Conservation (phyloP, 1,284 basidiomycete species). For the Peniophora sp. region DNA sequence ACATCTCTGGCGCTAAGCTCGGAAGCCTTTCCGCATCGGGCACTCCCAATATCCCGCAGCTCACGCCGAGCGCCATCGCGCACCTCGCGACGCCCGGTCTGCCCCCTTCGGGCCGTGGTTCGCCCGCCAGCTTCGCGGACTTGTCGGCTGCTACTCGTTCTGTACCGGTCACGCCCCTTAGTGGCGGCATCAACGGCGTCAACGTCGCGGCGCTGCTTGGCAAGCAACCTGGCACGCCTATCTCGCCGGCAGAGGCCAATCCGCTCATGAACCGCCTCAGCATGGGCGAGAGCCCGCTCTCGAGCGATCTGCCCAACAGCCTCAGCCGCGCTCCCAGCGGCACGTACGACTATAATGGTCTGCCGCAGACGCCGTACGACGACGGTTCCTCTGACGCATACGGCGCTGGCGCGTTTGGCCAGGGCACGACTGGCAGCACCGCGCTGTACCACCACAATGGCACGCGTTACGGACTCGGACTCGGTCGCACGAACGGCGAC, state of each 20-base stretch:
- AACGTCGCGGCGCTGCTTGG: conserved; percentile 35
- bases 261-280: conserved; percentile 32
- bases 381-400: neutral
- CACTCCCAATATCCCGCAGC: conserved; percentile 47
- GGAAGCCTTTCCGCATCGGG: conserved; percentile 46
- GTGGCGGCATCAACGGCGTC: conserved; percentile 35
- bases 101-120: conserved; percentile 53
- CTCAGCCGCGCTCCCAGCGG: conserved; percentile 56
- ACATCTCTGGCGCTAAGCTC: conserved; percentile 35
- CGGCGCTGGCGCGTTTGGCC: conserved; percentile 10
- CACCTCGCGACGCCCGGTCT: conserved; percentile 30
- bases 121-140: conserved; percentile 57
- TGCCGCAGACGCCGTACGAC: neutral
- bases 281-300: conserved; percentile 35
- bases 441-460: conserved; percentile 76
- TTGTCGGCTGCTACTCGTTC: conserved; percentile 59
- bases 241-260: conserved; percentile 49
- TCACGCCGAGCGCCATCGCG: conserved; percentile 6
- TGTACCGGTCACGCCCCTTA: conserved; percentile 68
- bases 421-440: conserved; percentile 63
- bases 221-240: conserved; percentile 63
- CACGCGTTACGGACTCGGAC: conserved; percentile 64
- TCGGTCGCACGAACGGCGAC: conserved; percentile 47
- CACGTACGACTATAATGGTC: conserved; percentile 41
- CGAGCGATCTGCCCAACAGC: conserved; percentile 58